Evolutionary conservation across 176 grass and related monocot species (phyloP).

Genomic region (Triticum urartu): DNA sequence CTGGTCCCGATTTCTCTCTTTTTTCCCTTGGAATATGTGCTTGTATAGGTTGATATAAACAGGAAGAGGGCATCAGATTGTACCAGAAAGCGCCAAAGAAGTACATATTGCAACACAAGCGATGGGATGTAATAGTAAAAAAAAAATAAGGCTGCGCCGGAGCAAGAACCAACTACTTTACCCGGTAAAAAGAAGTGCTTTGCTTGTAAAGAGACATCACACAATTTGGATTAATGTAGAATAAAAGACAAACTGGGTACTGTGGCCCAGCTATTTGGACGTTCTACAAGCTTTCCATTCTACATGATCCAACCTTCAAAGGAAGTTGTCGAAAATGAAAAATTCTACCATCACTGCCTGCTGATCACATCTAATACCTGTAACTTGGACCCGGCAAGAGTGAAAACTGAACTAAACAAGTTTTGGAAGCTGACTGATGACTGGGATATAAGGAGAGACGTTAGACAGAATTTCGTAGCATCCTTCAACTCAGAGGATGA

Average conservation of each 20-base stretch:
- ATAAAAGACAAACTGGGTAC: constrained; percentile 18
- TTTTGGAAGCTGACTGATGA: too few species aligned
- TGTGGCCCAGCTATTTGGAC: constrained; percentile 15
- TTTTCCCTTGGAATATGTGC: neutral
- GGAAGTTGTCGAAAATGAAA: too few species aligned
- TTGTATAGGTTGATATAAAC: constrained; percentile 9
- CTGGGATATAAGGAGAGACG: too few species aligned
- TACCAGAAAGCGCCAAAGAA: neutral
- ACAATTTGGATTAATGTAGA: constrained; percentile 31
- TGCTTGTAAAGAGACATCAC: constrained; percentile 36
- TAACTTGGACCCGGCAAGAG: too few species aligned
- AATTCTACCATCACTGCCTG: too few species aligned
- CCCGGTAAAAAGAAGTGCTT: constrained; percentile 7
- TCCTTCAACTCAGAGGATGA: too few species aligned
- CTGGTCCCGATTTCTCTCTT: neutral
- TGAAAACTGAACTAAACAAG: too few species aligned
- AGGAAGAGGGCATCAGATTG: neutral
- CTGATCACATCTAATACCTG: too few species aligned
- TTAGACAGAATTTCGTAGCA: too few species aligned
- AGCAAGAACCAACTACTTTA: neutral
- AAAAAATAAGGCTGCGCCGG: neutral
- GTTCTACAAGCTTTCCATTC: neutral
- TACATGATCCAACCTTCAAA: too few species aligned
- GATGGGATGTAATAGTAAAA: neutral
- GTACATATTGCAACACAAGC: constrained; percentile 13